A percentile compares a stretch with the other conserved stretches of the same genome.
These are phyloP conservation scores for Leptodermis oblonga DNA, from an alignment of 257 asterid genomes.

Conservation along the genomic window DNA sequence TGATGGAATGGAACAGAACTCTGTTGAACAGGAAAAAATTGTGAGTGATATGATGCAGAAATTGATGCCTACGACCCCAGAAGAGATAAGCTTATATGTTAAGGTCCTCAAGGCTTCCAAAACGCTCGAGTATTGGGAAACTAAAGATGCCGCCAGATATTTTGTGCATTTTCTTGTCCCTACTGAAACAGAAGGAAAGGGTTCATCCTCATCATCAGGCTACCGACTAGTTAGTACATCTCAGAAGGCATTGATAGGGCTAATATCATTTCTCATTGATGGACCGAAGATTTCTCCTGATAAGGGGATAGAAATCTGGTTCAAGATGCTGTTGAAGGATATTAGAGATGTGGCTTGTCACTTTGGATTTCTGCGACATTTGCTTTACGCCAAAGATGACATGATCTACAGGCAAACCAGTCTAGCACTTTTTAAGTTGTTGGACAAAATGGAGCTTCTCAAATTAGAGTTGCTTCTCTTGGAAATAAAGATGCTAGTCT, in stretches of 20 bases:
- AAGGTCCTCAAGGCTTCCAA: background rate
- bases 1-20: background rate
- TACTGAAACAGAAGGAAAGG: background rate
- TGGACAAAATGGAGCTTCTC: background rate
- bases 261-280: background rate
- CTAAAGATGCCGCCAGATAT: background rate
- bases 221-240: background rate
- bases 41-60: background rate
- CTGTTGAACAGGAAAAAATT: background rate
- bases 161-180: constrained; percentile 1
- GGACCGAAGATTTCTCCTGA: background rate
- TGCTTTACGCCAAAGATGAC: background rate
- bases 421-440: background rate
- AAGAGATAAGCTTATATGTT: background rate
- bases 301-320: background rate
- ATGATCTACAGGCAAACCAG: background rate
- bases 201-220: background rate
- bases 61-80: background rate
- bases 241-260: constrained; percentile 5
- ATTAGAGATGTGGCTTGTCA: background rate
- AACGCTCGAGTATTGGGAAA: background rate
- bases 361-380: background rate
- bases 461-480: background rate
- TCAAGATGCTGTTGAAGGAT: background rate
- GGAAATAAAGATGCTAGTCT: background rate